Evolutionary conservation across 306 rosid genomes (phyloP).

Genomic region (Begonia masoniana): DNA sequence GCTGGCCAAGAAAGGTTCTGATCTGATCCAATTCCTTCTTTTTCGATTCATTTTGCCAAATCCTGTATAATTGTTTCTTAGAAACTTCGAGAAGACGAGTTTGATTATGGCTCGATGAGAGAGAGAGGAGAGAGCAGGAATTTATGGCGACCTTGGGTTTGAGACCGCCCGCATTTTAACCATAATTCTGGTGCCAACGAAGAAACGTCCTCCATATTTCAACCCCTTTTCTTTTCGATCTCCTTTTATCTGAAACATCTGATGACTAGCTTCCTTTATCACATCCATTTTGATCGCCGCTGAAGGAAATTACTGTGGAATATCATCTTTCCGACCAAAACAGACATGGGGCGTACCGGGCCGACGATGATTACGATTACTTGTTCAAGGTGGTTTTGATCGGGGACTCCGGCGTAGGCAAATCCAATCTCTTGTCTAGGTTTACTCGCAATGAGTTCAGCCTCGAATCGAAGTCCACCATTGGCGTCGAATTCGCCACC

Average conservation of each 20-base stretch:
- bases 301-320: background rate
- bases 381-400: slow-evolving; percentile 72
- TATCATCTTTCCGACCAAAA: slow-evolving; percentile 12
- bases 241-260: no score
- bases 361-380: slow-evolving; percentile 80
- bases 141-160: no score
- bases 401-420: slow-evolving; percentile 86
- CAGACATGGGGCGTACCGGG: slow-evolving; percentile 54
- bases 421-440: slow-evolving; percentile 73
- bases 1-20: slow-evolving; percentile 84
- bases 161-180: no score
- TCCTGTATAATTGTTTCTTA: no score
- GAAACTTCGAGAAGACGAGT: no score
- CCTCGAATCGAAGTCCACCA: slow-evolving; percentile 72
- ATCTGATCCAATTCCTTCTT: slow-evolving; percentile 9
- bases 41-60: background rate
- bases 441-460: slow-evolving; percentile 72
- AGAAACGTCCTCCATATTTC: no score
- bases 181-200: no score
- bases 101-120: no score
- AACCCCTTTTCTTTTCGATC: no score
- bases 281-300: background rate
- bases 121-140: no score
- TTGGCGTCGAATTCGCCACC: slow-evolving; percentile 88
- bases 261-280: background rate